Conservation (phyloP, 2,329 filamentous ascomycete species). For the Neonectria ditissima region DNA sequence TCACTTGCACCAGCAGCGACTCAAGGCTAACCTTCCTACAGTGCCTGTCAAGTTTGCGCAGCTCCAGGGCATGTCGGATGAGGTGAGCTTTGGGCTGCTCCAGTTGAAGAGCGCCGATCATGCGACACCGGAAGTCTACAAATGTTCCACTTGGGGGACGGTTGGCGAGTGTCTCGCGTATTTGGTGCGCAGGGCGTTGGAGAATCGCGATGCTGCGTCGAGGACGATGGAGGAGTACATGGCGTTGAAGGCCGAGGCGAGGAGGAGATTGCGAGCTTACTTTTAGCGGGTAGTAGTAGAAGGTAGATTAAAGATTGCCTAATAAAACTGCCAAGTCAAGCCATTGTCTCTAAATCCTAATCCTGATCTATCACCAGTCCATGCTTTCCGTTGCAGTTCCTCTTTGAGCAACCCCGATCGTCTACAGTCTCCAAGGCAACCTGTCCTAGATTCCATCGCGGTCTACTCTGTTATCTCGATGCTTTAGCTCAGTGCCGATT, state of each 20-base stretch:
- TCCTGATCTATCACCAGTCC: no score
- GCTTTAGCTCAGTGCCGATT: no score
- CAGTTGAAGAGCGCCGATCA: constrained; percentile 47
- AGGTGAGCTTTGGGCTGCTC: constrained; percentile 63
- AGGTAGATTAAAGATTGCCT: not conserved
- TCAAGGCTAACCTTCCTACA: constrained; percentile 49
- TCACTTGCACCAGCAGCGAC: constrained; percentile 57
- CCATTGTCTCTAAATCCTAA: no score
- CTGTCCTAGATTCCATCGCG: no score
- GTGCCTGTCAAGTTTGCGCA: constrained; percentile 62
- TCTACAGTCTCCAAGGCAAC: no score
- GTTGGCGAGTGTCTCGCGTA: constrained; percentile 55
- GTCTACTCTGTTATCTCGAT: no score
- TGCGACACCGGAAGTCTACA: constrained; percentile 50
- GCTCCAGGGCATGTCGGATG: constrained; percentile 69
- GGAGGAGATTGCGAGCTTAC: constrained; percentile 47
- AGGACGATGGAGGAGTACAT: constrained; percentile 47
- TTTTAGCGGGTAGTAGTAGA: constrained; percentile 7
- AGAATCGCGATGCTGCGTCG: constrained; percentile 54
- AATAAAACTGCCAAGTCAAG: no score
- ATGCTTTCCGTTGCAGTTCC: no score
- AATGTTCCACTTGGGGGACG: constrained; percentile 56
- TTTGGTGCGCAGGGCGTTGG: constrained; percentile 51
- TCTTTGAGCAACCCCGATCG: no score
- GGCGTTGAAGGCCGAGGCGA: constrained; percentile 46